phyloP scores from a whole-genome alignment of 352 stramenopile genomes.

The Pythium apleroticum region DNA sequence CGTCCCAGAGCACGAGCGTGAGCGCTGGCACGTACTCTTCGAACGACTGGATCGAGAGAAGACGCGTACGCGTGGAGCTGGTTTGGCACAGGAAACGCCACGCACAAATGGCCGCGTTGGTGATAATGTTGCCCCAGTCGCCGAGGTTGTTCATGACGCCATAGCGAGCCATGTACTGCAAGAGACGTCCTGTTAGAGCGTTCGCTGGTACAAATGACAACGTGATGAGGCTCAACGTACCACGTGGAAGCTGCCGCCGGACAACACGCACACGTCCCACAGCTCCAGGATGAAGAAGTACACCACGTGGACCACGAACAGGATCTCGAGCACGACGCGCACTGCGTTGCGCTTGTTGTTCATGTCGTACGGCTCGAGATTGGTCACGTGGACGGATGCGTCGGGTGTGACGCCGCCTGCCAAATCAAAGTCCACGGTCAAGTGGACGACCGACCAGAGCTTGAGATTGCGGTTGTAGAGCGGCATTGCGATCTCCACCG shows the following conservation, averaged over 20 bases:
- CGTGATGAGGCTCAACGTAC: conserved; percentile 36
- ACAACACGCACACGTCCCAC: conserved; percentile 67
- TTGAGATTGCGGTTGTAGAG: conserved; percentile 68
- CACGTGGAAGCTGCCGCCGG: conserved; percentile 40
- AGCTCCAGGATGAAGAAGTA: conserved; percentile 66
- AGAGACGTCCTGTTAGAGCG: too few relatives aligned
- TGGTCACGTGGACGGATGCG: conserved; percentile 50
- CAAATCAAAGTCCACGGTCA: conserved; percentile 59
- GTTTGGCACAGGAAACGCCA: conserved; percentile 62
- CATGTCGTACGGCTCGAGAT: conserved; percentile 73
- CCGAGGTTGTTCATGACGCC: conserved; percentile 64
- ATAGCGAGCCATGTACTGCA: conserved; percentile 62
- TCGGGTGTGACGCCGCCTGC: conserved; percentile 48
- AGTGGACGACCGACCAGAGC: conserved; percentile 57
- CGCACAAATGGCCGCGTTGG: conserved; percentile 53
- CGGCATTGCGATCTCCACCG: conserved; percentile 50
- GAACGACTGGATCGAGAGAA: conserved; percentile 55
- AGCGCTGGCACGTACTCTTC: conserved; percentile 58
- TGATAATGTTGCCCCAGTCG: conserved; percentile 63
- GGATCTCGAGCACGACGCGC: conserved; percentile 40
- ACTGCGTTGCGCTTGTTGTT: conserved; percentile 44
- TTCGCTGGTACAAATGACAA: too few relatives aligned
- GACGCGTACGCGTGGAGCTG: conserved; percentile 30
- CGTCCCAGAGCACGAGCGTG: conserved; percentile 54
- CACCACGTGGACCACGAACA: conserved; percentile 50